phyloP scores from a whole-genome alignment of 2,329 filamentous ascomycete species.

The Diplodia seriata region DNA sequence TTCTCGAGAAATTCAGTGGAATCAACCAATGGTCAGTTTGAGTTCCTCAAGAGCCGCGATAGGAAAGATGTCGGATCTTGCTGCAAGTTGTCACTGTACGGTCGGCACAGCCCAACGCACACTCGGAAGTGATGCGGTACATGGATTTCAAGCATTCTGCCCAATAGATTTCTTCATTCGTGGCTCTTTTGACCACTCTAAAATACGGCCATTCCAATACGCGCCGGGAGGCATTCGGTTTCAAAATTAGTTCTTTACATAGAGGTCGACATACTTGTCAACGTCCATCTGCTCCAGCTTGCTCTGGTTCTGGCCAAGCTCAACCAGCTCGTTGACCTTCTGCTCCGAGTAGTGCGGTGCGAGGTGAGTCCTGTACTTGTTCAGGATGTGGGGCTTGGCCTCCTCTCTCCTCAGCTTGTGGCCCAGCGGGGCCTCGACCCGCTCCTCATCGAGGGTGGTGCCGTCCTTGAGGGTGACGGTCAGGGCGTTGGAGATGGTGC shows the following conservation, averaged over 20 bases:
- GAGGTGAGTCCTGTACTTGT: constrained; percentile 94
- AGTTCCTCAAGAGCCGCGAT: not conserved
- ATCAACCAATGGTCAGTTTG: not conserved
- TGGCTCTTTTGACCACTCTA: not conserved
- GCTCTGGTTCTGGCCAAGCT: constrained; percentile 76
- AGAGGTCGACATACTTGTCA: constrained; percentile 93
- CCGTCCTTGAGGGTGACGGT: constrained; percentile 96
- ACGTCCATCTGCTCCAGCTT: constrained; percentile 81
- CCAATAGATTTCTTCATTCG: constrained; percentile 1
- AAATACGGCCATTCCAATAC: not conserved
- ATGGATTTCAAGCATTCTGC: not conserved
- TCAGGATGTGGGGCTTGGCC: constrained; percentile 95
- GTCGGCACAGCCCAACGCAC: not conserved
- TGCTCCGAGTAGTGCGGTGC: constrained; percentile 79
- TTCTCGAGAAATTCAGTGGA: not conserved
- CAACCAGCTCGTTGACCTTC: constrained; percentile 81
- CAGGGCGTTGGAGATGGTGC: constrained; percentile 96
- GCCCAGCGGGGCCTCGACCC: constrained; percentile 91
- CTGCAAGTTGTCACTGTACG: not conserved
- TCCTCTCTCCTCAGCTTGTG: constrained; percentile 91
- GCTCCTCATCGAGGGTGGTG: constrained; percentile 86
- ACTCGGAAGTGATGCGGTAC: not conserved
- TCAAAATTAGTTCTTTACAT: constrained; percentile 60
- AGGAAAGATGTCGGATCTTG: not conserved
- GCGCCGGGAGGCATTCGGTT: not conserved